Evolutionary conservation across 257 asterid genomes (phyloP).

Genomic region (Fraxinus americana): DNA sequence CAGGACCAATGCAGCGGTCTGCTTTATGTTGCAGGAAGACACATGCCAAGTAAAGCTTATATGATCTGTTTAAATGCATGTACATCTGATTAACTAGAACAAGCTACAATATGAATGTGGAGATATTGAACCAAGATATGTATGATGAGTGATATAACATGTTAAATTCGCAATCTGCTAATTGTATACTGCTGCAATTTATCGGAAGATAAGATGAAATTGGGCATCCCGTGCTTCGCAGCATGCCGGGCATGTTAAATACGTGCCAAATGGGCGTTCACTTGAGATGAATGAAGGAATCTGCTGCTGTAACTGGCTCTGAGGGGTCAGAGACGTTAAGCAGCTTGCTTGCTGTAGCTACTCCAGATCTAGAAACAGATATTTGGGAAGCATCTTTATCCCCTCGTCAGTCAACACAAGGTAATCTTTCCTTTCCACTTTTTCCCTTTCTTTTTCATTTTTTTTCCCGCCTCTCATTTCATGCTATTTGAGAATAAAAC

Average conservation of each 20-base stretch:
- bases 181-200: no score
- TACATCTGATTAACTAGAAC: no score
- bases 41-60: no score
- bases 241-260: conserved; percentile 10
- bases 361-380: conserved; percentile 75
- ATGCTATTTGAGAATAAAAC: not conserved
- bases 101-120: no score
- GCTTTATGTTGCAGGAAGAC: no score
- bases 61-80: no score
- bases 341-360: conserved; percentile 62
- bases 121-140: no score
- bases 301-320: conserved; percentile 36
- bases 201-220: no score
- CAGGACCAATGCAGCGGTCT: not conserved
- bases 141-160: no score
- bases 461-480: not conserved
- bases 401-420: conserved; percentile 67
- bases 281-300: conserved; percentile 22
- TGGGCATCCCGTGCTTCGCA: not conserved
- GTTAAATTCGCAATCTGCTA: no score
- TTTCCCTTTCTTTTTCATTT: not conserved
- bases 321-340: conserved; percentile 63
- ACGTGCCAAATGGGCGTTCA: not conserved
- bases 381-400: conserved; percentile 73
- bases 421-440: conserved; percentile 28